A percentile compares a stretch with the other conserved stretches of the same genome.
Evolutionary conservation across 208 protist genomes (phyloP).

Genomic region (Trypanosoma conorhini): DNA sequence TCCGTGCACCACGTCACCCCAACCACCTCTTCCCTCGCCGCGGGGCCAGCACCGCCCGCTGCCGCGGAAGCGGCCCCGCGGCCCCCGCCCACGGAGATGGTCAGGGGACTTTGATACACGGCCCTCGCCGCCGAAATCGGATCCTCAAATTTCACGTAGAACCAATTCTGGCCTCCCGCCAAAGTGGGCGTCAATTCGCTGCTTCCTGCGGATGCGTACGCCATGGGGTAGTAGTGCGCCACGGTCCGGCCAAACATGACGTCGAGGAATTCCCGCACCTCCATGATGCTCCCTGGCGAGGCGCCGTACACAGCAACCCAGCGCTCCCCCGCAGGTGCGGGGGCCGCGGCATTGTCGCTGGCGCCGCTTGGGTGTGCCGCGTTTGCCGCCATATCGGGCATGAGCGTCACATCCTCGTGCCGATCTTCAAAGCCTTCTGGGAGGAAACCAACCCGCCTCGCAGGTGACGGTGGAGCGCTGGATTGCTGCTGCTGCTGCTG

Average conservation of each 20-base stretch:
- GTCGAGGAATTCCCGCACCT: slow-evolving; percentile 80
- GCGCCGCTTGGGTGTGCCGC: neutral
- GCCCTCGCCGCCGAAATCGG: slow-evolving; percentile 46
- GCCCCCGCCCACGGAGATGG: slow-evolving; percentile 10
- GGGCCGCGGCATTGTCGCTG: neutral
- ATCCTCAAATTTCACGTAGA: slow-evolving; percentile 69
- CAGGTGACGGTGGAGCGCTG: neutral
- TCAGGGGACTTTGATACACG: slow-evolving; percentile 40
- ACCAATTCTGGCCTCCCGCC: slow-evolving; percentile 23
- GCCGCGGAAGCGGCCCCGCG: neutral
- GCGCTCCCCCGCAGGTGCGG: neutral
- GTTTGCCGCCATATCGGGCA: neutral
- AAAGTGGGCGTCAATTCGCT: neutral
- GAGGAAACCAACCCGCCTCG: slow-evolving; percentile 30
- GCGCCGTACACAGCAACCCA: slow-evolving; percentile 63
- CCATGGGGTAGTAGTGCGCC: slow-evolving; percentile 40
- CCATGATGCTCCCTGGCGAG: slow-evolving; percentile 36
- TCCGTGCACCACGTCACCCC: slow-evolving; percentile 53
- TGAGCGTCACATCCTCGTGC: slow-evolving; percentile 6
- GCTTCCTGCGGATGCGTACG: neutral
- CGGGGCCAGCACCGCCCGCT: neutral
- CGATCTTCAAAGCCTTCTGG: slow-evolving; percentile 29
- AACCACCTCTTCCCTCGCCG: slow-evolving; percentile 15
- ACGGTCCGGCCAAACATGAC: slow-evolving; percentile 62
- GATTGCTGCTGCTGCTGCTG: slow-evolving; percentile 4